Conservation (phyloP, 805 yeast species). For the Starmerella scarabaei region DNA sequence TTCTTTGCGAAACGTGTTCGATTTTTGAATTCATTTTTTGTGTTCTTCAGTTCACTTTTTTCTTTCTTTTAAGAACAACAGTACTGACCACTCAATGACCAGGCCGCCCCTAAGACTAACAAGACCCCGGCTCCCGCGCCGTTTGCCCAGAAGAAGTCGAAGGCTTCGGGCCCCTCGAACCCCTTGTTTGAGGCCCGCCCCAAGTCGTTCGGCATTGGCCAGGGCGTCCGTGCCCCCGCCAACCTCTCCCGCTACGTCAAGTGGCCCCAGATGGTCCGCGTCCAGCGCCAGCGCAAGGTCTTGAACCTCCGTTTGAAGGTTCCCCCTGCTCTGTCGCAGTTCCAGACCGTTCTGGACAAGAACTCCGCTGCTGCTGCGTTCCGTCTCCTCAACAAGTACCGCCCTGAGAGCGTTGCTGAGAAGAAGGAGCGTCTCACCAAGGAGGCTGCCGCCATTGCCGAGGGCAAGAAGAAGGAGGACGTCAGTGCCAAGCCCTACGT, state of each 20-base stretch:
- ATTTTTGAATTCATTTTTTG: constrained; percentile 4
- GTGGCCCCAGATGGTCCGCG: constrained; percentile 98
- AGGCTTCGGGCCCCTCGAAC: constrained; percentile 38
- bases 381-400: constrained; percentile 96
- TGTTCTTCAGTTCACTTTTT: background rate
- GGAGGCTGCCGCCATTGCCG: constrained; percentile 96
- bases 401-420: constrained; percentile 95
- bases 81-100: constrained; percentile 26
- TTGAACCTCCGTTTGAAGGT: constrained; percentile 92
- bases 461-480: constrained; percentile 93
- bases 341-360: constrained; percentile 92
- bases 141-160: constrained; percentile 30
- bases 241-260: constrained; percentile 94
- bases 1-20: background rate
- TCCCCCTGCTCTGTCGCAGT: constrained; percentile 97
- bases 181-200: constrained; percentile 85
- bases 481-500: constrained; percentile 94
- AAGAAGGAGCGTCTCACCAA: constrained; percentile 98
- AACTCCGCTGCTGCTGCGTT: constrained; percentile 96
- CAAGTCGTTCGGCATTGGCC: constrained; percentile 93
- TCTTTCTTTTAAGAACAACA: constrained; percentile 9
- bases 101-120: constrained; percentile 65
- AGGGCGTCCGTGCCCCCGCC: constrained; percentile 85
- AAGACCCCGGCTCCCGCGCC: constrained; percentile 90
- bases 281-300: constrained; percentile 98